Percentiles rank a stretch among this genome's conserved stretches.
phyloP scores from a whole-genome alignment of 1,284 basidiomycete species.

The Thecaphora thlaspeos region DNA sequence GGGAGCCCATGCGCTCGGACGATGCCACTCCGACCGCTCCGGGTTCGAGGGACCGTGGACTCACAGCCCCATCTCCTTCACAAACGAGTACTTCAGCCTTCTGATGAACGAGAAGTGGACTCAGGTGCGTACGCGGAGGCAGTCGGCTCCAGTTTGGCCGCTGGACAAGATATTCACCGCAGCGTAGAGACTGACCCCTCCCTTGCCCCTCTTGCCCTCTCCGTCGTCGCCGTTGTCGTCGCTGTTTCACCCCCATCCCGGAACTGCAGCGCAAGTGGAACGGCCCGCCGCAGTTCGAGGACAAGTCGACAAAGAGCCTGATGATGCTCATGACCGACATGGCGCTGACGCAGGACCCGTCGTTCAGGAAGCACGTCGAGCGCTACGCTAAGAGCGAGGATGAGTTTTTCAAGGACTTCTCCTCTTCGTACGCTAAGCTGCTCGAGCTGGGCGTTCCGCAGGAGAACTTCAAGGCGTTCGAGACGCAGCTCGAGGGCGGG shows the following conservation, averaged over 20 bases:
- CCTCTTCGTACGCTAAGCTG: constrained; percentile 38
- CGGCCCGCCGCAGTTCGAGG: constrained; percentile 89
- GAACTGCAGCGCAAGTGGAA: constrained; percentile 80
- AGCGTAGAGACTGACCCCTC: no score
- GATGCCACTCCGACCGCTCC: constrained; percentile 72
- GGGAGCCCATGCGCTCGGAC: constrained; percentile 91
- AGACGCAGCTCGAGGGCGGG: constrained; percentile 36
- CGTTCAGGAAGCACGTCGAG: constrained; percentile 52
- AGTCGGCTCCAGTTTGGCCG: no score
- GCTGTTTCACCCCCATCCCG: no score
- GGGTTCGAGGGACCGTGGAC: constrained; percentile 57
- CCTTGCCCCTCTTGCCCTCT: no score
- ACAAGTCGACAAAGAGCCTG: constrained; percentile 79
- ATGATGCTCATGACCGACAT: constrained; percentile 72
- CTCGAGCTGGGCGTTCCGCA: constrained; percentile 54
- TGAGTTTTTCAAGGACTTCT: constrained; percentile 55
- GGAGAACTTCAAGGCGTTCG: constrained; percentile 50
- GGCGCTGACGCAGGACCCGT: constrained; percentile 42
- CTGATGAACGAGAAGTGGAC: constrained; percentile 78
- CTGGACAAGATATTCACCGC: no score
- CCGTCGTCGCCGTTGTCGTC: no score
- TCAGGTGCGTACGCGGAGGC: no score
- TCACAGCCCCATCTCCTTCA: constrained; percentile 71
- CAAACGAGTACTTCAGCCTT: constrained; percentile 86
- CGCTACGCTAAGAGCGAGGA: constrained; percentile 55